Evolutionary conservation across 2,329 filamentous ascomycete species (phyloP), one percentile per base, ranked within the genome.

Genomic region (Fusarium temperatum): DNA sequence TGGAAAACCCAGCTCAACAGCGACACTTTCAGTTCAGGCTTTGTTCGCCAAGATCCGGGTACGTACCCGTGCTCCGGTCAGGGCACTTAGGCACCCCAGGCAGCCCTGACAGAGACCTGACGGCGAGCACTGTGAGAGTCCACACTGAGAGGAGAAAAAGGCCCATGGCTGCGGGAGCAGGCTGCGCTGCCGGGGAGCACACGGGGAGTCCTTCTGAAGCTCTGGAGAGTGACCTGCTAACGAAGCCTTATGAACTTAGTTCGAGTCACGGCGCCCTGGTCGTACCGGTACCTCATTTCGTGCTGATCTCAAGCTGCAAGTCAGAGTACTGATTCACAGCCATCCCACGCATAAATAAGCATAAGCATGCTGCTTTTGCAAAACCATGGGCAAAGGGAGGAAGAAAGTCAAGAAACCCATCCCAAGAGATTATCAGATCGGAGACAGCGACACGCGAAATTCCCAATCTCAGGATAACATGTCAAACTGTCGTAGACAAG

Each of bases 61-160:
- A 74, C 72, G 72, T 75, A 75, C 68, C 63, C 72, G 64, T 51
- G 48, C 42, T 75, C 72, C 64, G 72, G 72, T 74, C 60, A 65
- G 72, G 53, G 47, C 71, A 69, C 53, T 60, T 72, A 28, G 32
- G 53, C 39, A 61, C 57, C 69, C 69, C 68, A 48, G 63, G 47
- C 22, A 63, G 68, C 53, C 14, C 53, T 72, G 62, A 74, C 36
- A 66, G 44, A 60, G 47, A 53, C 66, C 38, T 48, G 62, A 28
- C 7, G 42, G 36, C 45, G 56, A 59, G 55, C 30, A 48, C 67
- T 70, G 26, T 59, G 67, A 44, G 48, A 36, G 26, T n/a, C 22
- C 13, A 20, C 45, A 32, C 47, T 28, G 24, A 47, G 30, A 30
- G 18, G 26, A 30, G 15, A 39, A 53, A 53, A 36, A 36, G 28